A percentile compares a stretch with the other conserved stretches of the same genome.
phyloP scores from a whole-genome alignment of 306 rosid species.

The Prinsepia uniflora region DNA sequence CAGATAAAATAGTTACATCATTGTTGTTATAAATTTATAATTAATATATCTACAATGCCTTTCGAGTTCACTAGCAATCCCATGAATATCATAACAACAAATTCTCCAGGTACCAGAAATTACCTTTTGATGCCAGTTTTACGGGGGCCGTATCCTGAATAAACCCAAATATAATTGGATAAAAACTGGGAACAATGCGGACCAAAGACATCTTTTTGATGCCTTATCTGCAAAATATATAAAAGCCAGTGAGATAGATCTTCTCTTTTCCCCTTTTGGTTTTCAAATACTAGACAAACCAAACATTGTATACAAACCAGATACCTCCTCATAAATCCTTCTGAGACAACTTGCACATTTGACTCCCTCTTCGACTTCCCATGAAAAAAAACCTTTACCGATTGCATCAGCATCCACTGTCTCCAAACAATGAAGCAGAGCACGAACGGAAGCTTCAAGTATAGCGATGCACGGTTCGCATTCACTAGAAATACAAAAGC shows the following conservation, averaged over 20 bases:
- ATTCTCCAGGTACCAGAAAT: slow-evolving; percentile 10
- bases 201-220: slow-evolving; percentile 62
- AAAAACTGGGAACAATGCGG: slow-evolving; percentile 67
- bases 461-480: slow-evolving; percentile 58
- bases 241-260: not conserved
- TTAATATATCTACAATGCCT: not conserved
- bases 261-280: not conserved
- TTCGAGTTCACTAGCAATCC: not conserved
- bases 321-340: slow-evolving; percentile 83
- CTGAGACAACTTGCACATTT: slow-evolving; percentile 74
- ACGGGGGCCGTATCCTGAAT: slow-evolving; percentile 71
- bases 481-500: slow-evolving; percentile 45
- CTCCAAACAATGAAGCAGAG: slow-evolving; percentile 81
- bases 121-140: slow-evolving; percentile 79
- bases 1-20: not conserved
- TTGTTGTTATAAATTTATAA: not conserved
- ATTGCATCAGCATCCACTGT: slow-evolving; percentile 39
- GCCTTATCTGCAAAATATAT: slow-evolving; percentile 58
- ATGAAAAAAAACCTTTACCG: slow-evolving; percentile 48
- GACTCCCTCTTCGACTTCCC: slow-evolving; percentile 78
- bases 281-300: not conserved
- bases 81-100: not conserved
- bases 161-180: slow-evolving; percentile 63
- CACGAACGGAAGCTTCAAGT: slow-evolving; percentile 69
- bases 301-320: slow-evolving; percentile 20